Evolutionary conservation across 768 basidiomycete species (phyloP), one percentile per base, ranked within the genome.

Genomic region (Russula emetica): DNA sequence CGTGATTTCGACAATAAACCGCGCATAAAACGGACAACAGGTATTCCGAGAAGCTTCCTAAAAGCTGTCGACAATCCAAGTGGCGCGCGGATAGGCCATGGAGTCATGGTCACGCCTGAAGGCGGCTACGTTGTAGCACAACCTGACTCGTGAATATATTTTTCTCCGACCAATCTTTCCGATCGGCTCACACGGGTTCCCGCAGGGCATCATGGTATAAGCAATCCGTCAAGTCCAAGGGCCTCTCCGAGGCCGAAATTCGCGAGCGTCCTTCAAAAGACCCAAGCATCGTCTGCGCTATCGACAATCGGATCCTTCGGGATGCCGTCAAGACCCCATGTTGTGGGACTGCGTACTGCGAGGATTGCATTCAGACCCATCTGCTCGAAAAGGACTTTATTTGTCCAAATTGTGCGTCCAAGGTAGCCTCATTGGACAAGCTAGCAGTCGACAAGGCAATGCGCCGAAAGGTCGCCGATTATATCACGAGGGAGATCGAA

Each of bases 31-130:
- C 83, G 97, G 56, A 98, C 97, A 5, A 99, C 97, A 11, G 97
- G 97, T 75, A 99, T 99, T 66, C 97, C 97, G 5, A 84, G 95
- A 68, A 95, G 92, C 73, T 98, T 99, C 85, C 78, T 99, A 60
- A 97, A 97, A 74, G 88, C 94, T 0, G 94, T 98, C 30, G 94
- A 97, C 61, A 90, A 90, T 64, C 94, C 93, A 13, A 83, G 82
- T 58, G 81, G 77, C 61, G 86, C 83, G 24, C 85, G 86, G 62
- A 76, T 89, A 30, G 83, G 85, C 7, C 87, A 88, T 69, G 95
- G 96, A 22, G 86, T 98, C 55, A 99, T 99, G 97, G 90, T 99
- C 64, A 98, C 96, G 3, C 94, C 96, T 0, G 97, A 99, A 73
- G 97, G 97, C 65, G 93, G 94, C 42, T 98, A 96, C 75, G 97